Base-by-base conservation (phyloP, 2,329 filamentous ascomycete genomes). In the Calonectria ilicicola region DNA sequence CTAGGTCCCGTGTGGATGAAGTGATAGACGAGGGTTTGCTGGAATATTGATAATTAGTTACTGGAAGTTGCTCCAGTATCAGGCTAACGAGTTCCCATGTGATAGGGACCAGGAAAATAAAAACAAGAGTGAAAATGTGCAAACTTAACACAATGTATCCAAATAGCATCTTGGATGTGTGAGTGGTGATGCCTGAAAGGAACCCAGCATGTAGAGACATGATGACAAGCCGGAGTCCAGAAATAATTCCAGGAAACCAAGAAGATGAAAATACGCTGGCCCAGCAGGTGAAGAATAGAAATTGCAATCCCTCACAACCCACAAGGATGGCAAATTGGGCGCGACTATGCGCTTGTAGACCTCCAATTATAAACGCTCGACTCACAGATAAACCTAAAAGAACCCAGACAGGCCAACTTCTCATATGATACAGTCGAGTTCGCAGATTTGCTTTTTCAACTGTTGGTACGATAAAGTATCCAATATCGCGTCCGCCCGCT, bases 61-160 rank as follows among this genome's bases (percentile, higher is more conserved):
- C 7, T n/a, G 44, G 5, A 0, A 26, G 27, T 6, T 19, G 17
- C 29, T 19, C 17, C 10, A 64, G 3, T 1, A 51, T 51, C 47
- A 79, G 67, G 5, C 38, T 38, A 0, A 32, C 42, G 7, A 77
- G 38, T 1, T 77, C 75, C n/a, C 63, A 72, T 1, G 27, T 6
- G 0, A 74, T 40, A 3, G 76, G 77, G 2, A 69, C 27, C 21
- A 79, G 70, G 35, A 79, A 79, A 49, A 79, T 47, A 44, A 64
- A 51, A 1, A 58, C 9, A 2, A 79, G 44, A 12, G 94, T 85
- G 8, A 94, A 83, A 2, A 87, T 90, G 80, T 95, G 93, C 5
- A 94, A 84, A 2, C 92, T 80, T n/a, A 95, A 85, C 42, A 94
- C 91, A 19, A 90, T 85, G 78, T 94, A 95, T 10, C 92, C 93